Evolutionary conservation across 805 yeast genomes (phyloP), one percentile per base, ranked within the genome.

Genomic region (Yarrowia phangngaensis): DNA sequence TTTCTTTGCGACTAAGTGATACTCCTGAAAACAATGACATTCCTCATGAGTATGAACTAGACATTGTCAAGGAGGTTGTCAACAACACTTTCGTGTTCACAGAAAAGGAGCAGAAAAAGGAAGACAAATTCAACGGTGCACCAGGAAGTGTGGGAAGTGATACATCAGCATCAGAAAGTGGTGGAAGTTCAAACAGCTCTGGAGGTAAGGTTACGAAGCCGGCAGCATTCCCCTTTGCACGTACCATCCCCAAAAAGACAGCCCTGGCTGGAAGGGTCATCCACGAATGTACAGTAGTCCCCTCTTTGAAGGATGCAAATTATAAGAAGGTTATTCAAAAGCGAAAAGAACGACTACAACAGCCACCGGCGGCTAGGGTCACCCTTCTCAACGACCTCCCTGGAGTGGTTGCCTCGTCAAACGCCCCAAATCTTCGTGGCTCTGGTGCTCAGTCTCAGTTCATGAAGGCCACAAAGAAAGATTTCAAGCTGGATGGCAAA

Each of bases 251-350:
- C 0, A 88, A 80, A 61, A 84, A 85, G 58, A 89, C 98, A 0
- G 76, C 88, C 2, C 66, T 92, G 26, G 75, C 79, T 9, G 98
- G 98, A 28, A 85, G 88, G 27, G 81, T 90, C 20, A 84, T 82
- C 51, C 97, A 92, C 63, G 98, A 92, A 62, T 89, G 97, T 64
- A 85, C 83, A 58, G 80, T 86, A 15, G 76, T 83, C 45, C 97
- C 97, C 9, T 77, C 87, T 4, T 76, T 79, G 58, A 68, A 71
- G 33, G 95, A 87, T 60, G 73, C 76, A 20, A 82, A 82, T 61
- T 87, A 88, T 63, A 65, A 70, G 38, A 73, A 82, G 64, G 78
- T 81, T 59, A 73, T 79, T 56, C 71, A 77, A 60, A 70, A 73
- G 60, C 72, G 84, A 55, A 69, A 75, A 64, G 56, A 71, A 70